Evolutionary conservation across 305 asterid species (phyloP).

Genomic region (Fraxinus paxiana): DNA sequence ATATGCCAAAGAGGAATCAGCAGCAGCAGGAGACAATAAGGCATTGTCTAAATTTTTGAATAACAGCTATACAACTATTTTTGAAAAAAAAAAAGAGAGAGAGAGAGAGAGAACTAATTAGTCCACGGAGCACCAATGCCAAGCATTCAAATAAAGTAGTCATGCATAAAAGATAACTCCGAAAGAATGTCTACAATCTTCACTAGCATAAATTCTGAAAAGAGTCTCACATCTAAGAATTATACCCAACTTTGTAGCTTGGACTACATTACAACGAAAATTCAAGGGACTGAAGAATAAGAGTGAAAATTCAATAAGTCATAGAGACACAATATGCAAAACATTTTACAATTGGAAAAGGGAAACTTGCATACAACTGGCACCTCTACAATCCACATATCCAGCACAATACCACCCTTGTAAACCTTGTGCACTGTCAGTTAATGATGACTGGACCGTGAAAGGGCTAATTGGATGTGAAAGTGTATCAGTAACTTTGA

Average conservation of each 20-base stretch:
- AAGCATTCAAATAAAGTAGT: not conserved
- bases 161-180: conserved; percentile 3
- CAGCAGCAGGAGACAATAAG: not conserved
- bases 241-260: not conserved
- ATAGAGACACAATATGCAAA: not conserved
- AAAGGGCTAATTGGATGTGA: not conserved
- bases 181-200: conserved; percentile 2
- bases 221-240: not conserved
- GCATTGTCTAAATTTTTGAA: not conserved
- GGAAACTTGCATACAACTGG: conserved; percentile 9
- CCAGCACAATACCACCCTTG: not conserved
- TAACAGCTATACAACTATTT: not conserved
- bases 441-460: not conserved
- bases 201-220: not conserved
- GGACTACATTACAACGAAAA: not conserved
- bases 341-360: not conserved
- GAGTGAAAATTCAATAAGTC: not conserved
- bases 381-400: conserved; percentile 12
- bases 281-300: conserved; percentile 3
- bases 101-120: not conserved
- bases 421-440: not conserved
- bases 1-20: not conserved
- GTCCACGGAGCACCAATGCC: not conserved
- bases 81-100: not conserved
- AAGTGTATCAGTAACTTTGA: not conserved